phyloP scores from a whole-genome alignment of 768 basidiomycete species.

The Leccinum truebloodii region DNA sequence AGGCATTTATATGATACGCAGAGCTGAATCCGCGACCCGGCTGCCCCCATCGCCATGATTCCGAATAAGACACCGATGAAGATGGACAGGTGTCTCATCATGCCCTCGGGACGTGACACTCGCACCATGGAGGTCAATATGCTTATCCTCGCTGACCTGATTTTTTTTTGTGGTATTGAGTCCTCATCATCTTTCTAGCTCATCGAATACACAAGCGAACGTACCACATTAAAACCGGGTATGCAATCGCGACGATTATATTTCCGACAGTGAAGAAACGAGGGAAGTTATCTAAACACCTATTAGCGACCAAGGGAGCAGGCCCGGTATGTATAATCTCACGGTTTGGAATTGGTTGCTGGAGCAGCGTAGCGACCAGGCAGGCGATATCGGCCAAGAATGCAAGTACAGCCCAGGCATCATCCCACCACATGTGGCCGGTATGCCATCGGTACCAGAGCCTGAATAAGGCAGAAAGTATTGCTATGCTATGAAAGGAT shows the following conservation, averaged over 20 bases:
- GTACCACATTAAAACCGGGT: constrained; percentile 21
- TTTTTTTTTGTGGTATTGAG: neutral
- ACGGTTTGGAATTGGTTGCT: constrained; percentile 13
- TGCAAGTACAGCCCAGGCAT: constrained; percentile 22
- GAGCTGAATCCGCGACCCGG: constrained; percentile 10
- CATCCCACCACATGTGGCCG: constrained; percentile 29
- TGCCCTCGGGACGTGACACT: constrained; percentile 19
- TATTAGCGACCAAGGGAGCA: neutral
- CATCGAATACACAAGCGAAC: neutral
- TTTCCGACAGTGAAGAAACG: constrained; percentile 9
- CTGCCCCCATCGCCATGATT: constrained; percentile 8
- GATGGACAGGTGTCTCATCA: constrained; percentile 4
- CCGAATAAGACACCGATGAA: constrained; percentile 19
- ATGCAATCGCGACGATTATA: constrained; percentile 19
- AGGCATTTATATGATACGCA: constrained; percentile 15
- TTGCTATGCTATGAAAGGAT: constrained; percentile 23
- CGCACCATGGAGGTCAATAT: constrained; percentile 26
- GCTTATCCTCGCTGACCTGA: constrained; percentile 28
- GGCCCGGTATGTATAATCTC: neutral
- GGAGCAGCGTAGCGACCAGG: constrained; percentile 7
- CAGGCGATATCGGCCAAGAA: constrained; percentile 15
- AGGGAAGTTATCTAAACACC: constrained; percentile 3
- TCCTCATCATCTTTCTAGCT: neutral
- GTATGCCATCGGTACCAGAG: constrained; percentile 23
- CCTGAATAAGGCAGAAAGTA: constrained; percentile 26